Conservation (phyloP, 2,329 filamentous ascomycete species). For the Ascosphaera acerosa region DNA sequence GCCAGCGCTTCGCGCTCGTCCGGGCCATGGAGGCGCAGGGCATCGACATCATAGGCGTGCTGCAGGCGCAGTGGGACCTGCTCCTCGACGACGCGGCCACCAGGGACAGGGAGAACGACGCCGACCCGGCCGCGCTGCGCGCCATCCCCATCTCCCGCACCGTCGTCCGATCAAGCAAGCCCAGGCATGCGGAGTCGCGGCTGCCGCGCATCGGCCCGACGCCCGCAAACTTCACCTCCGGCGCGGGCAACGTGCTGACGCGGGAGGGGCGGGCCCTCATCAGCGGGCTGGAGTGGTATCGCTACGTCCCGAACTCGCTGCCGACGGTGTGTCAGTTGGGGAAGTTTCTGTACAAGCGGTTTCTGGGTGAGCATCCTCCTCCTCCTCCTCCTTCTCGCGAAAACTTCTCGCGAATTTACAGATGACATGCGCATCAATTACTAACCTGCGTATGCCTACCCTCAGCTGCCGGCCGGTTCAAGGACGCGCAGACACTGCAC, state of each 20-base stretch:
- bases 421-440: too few relatives aligned
- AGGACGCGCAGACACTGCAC: conserved; percentile 29
- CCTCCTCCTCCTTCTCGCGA: conserved; percentile 6
- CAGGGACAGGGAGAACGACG: too few relatives aligned
- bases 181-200: conserved; percentile 20
- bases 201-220: conserved; percentile 35
- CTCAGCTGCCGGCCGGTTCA: conserved; percentile 18
- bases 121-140: conserved; percentile 9
- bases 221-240: conserved; percentile 43
- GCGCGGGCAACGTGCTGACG: conserved; percentile 32
- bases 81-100: conserved; percentile 13
- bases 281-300: conserved; percentile 61
- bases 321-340: conserved; percentile 41
- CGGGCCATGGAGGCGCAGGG: conserved; percentile 48
- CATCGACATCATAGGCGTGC: conserved; percentile 46
- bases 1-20: conserved; percentile 26
- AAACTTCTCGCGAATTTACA: too few relatives aligned
- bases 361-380: conserved; percentile 42
- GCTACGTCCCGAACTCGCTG: conserved; percentile 49
- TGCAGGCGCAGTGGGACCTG: conserved; percentile 38
- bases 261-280: conserved; percentile 47
- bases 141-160: conserved; percentile 17
- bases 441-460: too few relatives aligned
- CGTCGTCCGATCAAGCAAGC: too few relatives aligned
- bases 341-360: conserved; percentile 52